Base-by-base conservation (phyloP, 208 protist genomes). In the Vickermania ingenoplastis region DNA sequence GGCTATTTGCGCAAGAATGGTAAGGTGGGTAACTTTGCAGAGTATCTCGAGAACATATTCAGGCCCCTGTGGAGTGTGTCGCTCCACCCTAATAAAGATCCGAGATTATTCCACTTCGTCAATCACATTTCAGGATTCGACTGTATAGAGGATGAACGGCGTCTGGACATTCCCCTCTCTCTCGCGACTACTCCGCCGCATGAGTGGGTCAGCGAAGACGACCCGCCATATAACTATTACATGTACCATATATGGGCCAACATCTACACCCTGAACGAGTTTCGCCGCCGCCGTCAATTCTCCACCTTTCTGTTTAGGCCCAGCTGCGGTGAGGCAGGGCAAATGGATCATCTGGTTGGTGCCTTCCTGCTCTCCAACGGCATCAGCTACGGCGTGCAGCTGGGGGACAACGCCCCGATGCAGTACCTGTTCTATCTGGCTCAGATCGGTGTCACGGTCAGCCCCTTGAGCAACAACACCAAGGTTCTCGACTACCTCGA, bases 151-250 rank as follows among this genome's bases (percentile, higher is more conserved):
- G 95, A 99, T 75, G 98, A 99, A 73, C 68, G 72, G n/a, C 67
- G 76, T 27, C 72, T 67, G 11, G 86, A 93, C 53, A 61, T 69
- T n/a, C 82, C 82, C 7, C 68, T 90, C 11, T 51, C 31, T 22
- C 73, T 59, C 17, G 91, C 79, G 51, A 75, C 68, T 23, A 87
- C 93, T 53, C 52, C 71, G n/a, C 95, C 97, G 29, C 71, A 87
- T 48, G 80, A 97, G 62, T 99, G 98, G 97, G 90, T 67, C 2
- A 73, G 59, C 0, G 79, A 90, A 21, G 84, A 94, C 31, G 98
- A 99, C 67, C 98, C 98, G 52, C 98, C 98, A 23, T 99, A 98
- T 71, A 92, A 94, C 61, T 99, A 99, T 77, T 99, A 98, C 72
- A 82, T 95, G 66, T 98, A 98, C 77, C 98, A 99, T 79, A 83